phyloP scores from a whole-genome alignment of 331 rosid species.

The Acacia concinna region DNA sequence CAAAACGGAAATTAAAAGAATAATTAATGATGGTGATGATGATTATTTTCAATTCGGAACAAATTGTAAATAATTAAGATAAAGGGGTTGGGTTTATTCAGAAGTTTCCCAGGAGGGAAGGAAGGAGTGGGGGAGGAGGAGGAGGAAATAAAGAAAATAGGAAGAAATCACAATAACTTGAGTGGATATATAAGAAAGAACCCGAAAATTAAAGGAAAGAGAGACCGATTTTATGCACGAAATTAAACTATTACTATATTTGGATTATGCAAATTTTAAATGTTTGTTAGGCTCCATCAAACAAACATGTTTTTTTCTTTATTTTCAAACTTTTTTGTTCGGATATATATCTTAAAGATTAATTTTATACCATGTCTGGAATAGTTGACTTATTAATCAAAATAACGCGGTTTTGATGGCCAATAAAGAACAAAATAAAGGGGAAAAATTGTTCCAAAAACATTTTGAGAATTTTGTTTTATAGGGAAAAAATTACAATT shows the following conservation, averaged over 20 bases:
- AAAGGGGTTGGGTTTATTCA: neutral
- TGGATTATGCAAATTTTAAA: neutral
- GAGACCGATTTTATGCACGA: neutral
- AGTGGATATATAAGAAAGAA: neutral
- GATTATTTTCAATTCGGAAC: slow-evolving; percentile 20
- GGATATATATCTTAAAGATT: neutral
- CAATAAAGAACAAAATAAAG: too few species aligned
- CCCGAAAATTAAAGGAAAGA: neutral
- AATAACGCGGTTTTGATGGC: neutral
- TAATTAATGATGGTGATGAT: neutral
- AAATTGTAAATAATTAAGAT: neutral
- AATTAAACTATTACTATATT: slow-evolving; percentile 17
- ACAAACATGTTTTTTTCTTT: neutral
- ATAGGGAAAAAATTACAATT: too few species aligned
- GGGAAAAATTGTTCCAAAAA: too few species aligned
- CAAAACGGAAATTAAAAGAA: slow-evolving; percentile 6
- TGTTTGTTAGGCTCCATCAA: neutral
- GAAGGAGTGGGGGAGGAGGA: neutral
- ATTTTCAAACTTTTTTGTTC: neutral
- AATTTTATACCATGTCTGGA: neutral
- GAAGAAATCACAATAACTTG: neutral
- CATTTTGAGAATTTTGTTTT: too few species aligned
- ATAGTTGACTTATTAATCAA: neutral
- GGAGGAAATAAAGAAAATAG: neutral
- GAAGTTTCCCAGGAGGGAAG: neutral